These are phyloP conservation scores for Elsinoe batatas DNA, from an alignment of 2,329 filamentous ascomycete species.

Conservation along the genomic window DNA sequence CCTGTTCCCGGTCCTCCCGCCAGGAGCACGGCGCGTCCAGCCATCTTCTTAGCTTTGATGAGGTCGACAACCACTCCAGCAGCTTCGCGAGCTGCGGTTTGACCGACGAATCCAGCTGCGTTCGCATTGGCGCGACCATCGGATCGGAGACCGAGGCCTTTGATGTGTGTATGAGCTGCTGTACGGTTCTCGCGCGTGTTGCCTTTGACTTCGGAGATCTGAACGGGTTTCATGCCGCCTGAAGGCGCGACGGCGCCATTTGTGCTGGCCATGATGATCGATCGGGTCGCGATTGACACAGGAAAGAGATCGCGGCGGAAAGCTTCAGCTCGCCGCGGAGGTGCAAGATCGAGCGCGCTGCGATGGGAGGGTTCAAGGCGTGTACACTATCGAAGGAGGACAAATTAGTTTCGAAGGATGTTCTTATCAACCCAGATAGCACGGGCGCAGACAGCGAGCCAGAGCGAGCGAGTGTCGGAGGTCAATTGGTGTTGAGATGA, in stretches of 20 bases:
- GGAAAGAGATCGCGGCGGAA: not conserved
- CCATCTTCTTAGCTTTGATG: slow-evolving; percentile 95
- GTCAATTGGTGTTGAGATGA: not conserved
- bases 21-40: slow-evolving; percentile 82
- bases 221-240: slow-evolving; percentile 24
- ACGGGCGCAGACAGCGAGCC: not conserved
- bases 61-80: slow-evolving; percentile 93
- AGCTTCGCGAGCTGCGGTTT: slow-evolving; percentile 82
- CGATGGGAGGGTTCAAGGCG: not conserved
- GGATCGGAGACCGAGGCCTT: slow-evolving; percentile 73
- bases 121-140: slow-evolving; percentile 79
- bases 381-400: not conserved
- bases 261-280: slow-evolving; percentile 15
- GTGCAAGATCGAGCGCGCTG: not conserved
- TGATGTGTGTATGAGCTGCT: slow-evolving; percentile 95
- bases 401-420: not conserved
- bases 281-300: not conserved
- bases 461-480: not conserved
- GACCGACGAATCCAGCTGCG: slow-evolving; percentile 79
- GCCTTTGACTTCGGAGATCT: slow-evolving; percentile 27
- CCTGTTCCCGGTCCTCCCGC: slow-evolving; percentile 92
- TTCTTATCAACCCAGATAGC: not conserved
- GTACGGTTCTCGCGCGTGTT: slow-evolving; percentile 76
- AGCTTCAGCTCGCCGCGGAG: not conserved
- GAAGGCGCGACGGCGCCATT: slow-evolving; percentile 21